These are phyloP conservation scores for Myriosclerotinia duriaeana DNA, from an alignment of 2,329 filamentous ascomycete species.

Conservation along the genomic window DNA sequence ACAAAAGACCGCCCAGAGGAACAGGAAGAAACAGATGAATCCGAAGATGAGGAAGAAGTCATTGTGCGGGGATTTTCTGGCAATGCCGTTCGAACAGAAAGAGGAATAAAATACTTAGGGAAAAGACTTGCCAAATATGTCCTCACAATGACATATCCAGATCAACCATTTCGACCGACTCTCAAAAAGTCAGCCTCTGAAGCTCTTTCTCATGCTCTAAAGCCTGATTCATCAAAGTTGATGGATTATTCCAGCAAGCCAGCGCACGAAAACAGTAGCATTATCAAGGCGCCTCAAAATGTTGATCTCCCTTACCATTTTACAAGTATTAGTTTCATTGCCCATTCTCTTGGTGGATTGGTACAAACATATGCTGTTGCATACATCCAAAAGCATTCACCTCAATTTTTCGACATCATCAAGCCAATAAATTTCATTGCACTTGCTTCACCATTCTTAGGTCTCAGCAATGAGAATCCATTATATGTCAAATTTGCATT, in stretches of 20 bases:
- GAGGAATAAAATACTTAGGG: slow-evolving; percentile 94
- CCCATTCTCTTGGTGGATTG: slow-evolving; percentile 85
- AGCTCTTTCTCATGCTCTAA: slow-evolving; percentile 45
- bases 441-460: slow-evolving; percentile 83
- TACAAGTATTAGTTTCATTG: slow-evolving; percentile 93
- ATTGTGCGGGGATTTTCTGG: slow-evolving; percentile 87
- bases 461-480: slow-evolving; percentile 94
- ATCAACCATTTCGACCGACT: slow-evolving; percentile 80
- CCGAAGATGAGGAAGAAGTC: slow-evolving; percentile 74
- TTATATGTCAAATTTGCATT: slow-evolving; percentile 96
- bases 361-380: slow-evolving; percentile 93
- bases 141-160: slow-evolving; percentile 85
- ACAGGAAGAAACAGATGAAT: slow-evolving; percentile 33
- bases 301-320: slow-evolving; percentile 69
- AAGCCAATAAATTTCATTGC: slow-evolving; percentile 87
- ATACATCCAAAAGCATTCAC: slow-evolving; percentile 95
- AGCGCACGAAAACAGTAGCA: slow-evolving; percentile 61
- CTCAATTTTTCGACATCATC: slow-evolving; percentile 83
- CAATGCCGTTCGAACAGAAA: slow-evolving; percentile 88
- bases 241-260: slow-evolving; percentile 49
- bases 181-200: slow-evolving; percentile 49
- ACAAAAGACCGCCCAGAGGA: slow-evolving; percentile 16
- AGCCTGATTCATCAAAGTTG: slow-evolving; percentile 40
- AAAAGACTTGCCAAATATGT: slow-evolving; percentile 92
- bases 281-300: slow-evolving; percentile 48